Percentiles rank a stretch among this genome's conserved stretches.
Conservation (phyloP, 208 protist species). For the Acanthamoeba healyi region DNA sequence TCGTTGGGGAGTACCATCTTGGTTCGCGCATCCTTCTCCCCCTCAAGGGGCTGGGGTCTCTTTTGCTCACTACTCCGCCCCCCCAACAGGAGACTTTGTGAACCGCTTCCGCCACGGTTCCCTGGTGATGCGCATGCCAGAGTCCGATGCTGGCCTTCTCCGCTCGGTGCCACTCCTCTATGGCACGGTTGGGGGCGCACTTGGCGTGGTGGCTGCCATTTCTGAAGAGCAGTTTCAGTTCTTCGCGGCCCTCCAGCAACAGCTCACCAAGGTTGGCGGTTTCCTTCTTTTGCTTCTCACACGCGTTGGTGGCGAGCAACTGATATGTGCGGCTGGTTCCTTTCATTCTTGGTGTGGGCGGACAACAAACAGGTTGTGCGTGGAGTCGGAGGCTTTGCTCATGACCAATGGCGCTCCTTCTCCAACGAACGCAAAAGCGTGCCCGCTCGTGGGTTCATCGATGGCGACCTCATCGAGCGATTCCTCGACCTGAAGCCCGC, state of each 20-base stretch:
- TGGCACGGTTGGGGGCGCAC: slow-evolving; percentile 86
- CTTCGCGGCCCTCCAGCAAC: slow-evolving; percentile 74
- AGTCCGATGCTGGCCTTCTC: slow-evolving; percentile 18
- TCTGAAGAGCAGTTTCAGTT: slow-evolving; percentile 85
- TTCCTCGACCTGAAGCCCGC: slow-evolving; percentile 87
- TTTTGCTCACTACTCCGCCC: neutral
- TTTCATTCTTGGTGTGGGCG: no score
- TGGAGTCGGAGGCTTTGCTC: slow-evolving; percentile 89
- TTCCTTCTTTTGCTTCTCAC: neutral
- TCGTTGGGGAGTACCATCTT: slow-evolving; percentile 89
- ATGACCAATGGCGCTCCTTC: slow-evolving; percentile 89
- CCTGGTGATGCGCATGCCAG: slow-evolving; percentile 84
- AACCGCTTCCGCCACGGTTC: slow-evolving; percentile 79
- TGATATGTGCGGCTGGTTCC: no score
- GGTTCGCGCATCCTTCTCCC: slow-evolving; percentile 84
- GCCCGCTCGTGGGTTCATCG: slow-evolving; percentile 84
- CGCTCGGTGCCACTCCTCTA: slow-evolving; percentile 83
- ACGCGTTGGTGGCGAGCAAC: no score
- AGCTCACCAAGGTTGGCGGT: slow-evolving; percentile 62
- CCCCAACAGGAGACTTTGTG: neutral
- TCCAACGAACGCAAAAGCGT: slow-evolving; percentile 82
- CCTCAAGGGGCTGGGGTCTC: no score
- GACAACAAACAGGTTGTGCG: slow-evolving; percentile 80
- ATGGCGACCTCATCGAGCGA: slow-evolving; percentile 92
- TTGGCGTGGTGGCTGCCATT: slow-evolving; percentile 89